Evolutionary conservation across 177 flowering plant genomes (phyloP).

Genomic region (Vitis hybrid): DNA sequence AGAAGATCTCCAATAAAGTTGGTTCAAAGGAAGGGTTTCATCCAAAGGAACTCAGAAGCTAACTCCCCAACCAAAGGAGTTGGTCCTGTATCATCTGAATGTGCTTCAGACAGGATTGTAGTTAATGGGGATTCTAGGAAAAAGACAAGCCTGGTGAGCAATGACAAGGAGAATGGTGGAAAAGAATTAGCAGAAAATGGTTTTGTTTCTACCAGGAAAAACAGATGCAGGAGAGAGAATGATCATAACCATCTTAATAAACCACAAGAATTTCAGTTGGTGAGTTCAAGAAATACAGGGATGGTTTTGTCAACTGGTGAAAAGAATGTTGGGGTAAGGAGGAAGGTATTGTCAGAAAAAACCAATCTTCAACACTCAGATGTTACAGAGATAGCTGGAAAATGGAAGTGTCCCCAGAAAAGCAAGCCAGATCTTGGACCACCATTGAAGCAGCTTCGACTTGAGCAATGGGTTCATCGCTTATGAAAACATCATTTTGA

Average conservation of each 20-base stretch:
- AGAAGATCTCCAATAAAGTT: not conserved
- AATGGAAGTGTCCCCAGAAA: conserved; percentile 65
- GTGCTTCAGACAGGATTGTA: not conserved
- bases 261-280: conserved; percentile 2
- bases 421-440: conserved; percentile 56
- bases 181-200: conserved; percentile 25
- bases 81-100: not conserved
- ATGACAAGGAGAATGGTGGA: conserved; percentile 20
- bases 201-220: conserved; percentile 47
- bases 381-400: conserved; percentile 36
- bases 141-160: not conserved
- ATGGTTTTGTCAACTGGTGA: conserved; percentile 1
- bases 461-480: conserved; percentile 54
- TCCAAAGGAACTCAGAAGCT: not conserved
- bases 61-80: not conserved
- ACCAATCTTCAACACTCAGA: conserved; percentile 29
- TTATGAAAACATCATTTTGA: conserved; percentile 5
- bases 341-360: conserved; percentile 40
- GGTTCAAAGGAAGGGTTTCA: not conserved
- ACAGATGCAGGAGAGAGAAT: conserved; percentile 7
- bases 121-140: not conserved
- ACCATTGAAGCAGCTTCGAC: conserved; percentile 68
- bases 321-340: conserved; percentile 10
- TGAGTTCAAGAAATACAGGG: not conserved
- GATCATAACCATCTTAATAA: conserved; percentile 14